Evolutionary conservation across 371 early-diverging fungal genomes (phyloP).

Genomic region (Blastocladiella emersonii): DNA sequence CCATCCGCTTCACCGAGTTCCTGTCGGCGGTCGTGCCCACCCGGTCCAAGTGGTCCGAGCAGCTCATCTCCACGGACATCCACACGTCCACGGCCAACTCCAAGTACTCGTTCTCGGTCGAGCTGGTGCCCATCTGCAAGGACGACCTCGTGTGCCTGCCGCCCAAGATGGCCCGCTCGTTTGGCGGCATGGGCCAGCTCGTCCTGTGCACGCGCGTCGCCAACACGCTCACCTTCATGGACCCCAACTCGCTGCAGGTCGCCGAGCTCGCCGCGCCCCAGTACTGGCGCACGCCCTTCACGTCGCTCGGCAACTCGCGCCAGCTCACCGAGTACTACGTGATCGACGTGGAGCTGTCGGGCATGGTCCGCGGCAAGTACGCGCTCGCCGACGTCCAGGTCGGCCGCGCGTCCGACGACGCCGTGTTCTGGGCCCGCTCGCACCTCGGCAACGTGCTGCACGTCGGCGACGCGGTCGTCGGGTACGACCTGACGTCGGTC

Average conservation of each 20-base stretch:
- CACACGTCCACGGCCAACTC: slow-evolving; percentile 86
- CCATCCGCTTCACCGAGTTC: slow-evolving; percentile 94
- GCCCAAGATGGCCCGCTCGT: slow-evolving; percentile 58
- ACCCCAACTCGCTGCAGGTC: slow-evolving; percentile 60
- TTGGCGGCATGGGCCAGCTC: slow-evolving; percentile 75
- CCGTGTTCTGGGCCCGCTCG: slow-evolving; percentile 68
- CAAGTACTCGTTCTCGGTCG: slow-evolving; percentile 93
- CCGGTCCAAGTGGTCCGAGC: slow-evolving; percentile 81
- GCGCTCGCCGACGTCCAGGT: slow-evolving; percentile 65
- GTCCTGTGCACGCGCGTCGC: slow-evolving; percentile 72
- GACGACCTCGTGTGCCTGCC: slow-evolving; percentile 93
- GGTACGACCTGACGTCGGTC: slow-evolving; percentile 72
- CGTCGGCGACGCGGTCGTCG: slow-evolving; percentile 82
- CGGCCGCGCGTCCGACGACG: slow-evolving; percentile 65
- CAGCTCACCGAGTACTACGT: slow-evolving; percentile 82
- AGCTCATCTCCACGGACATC: slow-evolving; percentile 93
- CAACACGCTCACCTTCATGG: slow-evolving; percentile 68
- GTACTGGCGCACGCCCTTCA: slow-evolving; percentile 75
- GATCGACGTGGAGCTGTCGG: slow-evolving; percentile 76
- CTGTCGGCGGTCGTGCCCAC: slow-evolving; percentile 74
- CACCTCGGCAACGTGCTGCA: slow-evolving; percentile 84
- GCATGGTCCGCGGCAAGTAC: slow-evolving; percentile 56
- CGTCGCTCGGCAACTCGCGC: slow-evolving; percentile 46
- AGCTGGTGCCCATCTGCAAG: slow-evolving; percentile 93
- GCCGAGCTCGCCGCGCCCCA: slow-evolving; percentile 58